Percentiles rank a stretch among this genome's conserved stretches.
Evolutionary conservation across 106 monocot genomes (phyloP).

Genomic region (Allium cepa): DNA sequence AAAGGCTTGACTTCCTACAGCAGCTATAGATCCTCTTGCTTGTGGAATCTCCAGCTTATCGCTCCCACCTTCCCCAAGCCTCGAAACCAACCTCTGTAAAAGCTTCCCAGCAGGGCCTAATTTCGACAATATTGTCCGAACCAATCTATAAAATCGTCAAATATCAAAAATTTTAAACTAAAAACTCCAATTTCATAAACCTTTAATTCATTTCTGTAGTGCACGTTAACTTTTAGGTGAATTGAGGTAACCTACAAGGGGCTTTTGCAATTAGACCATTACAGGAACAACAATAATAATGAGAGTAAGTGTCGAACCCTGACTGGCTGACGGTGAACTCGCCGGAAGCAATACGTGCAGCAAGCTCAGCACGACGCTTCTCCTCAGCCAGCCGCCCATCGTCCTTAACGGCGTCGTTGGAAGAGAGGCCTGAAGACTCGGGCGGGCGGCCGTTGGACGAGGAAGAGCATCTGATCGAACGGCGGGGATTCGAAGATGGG

Average conservation of each 20-base stretch:
- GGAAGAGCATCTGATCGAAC: conserved; percentile 20
- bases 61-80: conserved; percentile 2
- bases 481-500: neutral
- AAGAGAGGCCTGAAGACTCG: neutral
- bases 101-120: conserved; percentile 39
- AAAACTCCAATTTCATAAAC: neutral
- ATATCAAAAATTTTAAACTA: neutral
- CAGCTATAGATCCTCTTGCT: conserved; percentile 53
- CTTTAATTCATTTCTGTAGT: too few relatives aligned
- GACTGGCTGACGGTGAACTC: conserved; percentile 69
- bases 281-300: neutral
- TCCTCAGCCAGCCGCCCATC: conserved; percentile 46
- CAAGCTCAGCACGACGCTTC: conserved; percentile 62
- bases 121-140: conserved; percentile 11
- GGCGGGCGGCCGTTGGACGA: conserved; percentile 19
- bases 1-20: conserved; percentile 62
- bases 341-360: conserved; percentile 81
- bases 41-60: conserved; percentile 47
- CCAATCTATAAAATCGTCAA: conserved; percentile 14
- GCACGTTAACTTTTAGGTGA: too few relatives aligned
- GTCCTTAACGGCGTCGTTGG: conserved; percentile 34
- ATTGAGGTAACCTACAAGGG: too few relatives aligned
- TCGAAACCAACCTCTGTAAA: conserved; percentile 26
- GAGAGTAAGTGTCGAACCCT: conserved; percentile 18
- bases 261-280: too few relatives aligned